Base-by-base conservation (phyloP, 1,284 basidiomycete genomes). In the Leccinum pachyderme region DNA sequence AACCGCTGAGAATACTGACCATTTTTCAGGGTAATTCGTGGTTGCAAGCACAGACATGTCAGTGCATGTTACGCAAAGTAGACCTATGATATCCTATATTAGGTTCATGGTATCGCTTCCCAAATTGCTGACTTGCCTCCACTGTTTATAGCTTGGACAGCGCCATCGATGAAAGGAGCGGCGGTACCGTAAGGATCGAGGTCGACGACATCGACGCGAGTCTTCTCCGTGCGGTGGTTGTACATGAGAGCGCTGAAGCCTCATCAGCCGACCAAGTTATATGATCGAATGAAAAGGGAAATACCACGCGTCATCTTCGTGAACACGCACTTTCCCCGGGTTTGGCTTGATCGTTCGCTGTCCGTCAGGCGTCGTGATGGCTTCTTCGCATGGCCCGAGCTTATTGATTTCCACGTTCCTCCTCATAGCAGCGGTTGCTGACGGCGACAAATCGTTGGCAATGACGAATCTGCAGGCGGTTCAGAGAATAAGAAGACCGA, bases 121-220 rank as follows among this genome's bases (percentile, higher is more conserved):
- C 11, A 6, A 24, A 11, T 7, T 22, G 32, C 6, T 22, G 22
- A 61, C 61, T 63, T 77, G 87, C 93, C 95, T 67, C 90, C 93
- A 62, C 97, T 95, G 25, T 84, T 82, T 3, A 98, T 80, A 53
- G 84, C 86, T 65, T 97, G 94, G n/a, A 99, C 87, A 0, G 96
- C 94, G n/a, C 88, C 89, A 65, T 99, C 97, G 31, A 99, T 86
- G 72, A 99, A 99, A 1, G 95, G 95, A 3, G 94, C 90, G 1
- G 97, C 97, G 5, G 94, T 96, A 0, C 97, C 97, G 68, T 99
- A 99, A 0, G 97, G 97, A 69, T 99, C 96, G 15, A 99, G 80
- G 70, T 99, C 97, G 22, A 99, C 87, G 31, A 95, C 92, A 61
- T 99, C 95, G 35, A 98, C 95, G 5, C 89, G 86, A 11, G 81